Evolutionary conservation across 2,329 filamentous ascomycete genomes (phyloP).

Genomic region (Ophiostoma populinum): DNA sequence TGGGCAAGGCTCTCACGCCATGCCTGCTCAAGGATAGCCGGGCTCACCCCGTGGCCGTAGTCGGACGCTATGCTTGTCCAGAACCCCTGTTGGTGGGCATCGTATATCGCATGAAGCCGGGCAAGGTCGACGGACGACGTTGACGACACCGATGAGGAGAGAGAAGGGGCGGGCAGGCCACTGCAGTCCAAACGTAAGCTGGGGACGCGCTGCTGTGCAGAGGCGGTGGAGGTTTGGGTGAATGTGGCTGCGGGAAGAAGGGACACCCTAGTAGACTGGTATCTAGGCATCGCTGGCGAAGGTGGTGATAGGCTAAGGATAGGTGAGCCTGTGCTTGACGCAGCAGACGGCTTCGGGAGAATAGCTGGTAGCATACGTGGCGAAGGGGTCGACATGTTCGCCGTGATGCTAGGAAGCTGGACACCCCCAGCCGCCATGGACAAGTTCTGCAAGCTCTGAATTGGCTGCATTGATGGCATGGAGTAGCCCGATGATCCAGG

Average conservation of each 20-base stretch:
- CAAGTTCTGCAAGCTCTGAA: no score
- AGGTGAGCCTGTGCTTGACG: no score
- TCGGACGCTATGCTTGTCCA: constrained; percentile 57
- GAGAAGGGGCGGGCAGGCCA: constrained; percentile 22
- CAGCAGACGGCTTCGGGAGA: constrained; percentile 54
- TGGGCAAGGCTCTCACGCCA: constrained; percentile 29
- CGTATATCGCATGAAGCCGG: constrained; percentile 53
- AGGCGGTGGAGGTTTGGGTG: constrained; percentile 13
- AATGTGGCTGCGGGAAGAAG: constrained; percentile 26
- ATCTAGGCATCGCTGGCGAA: no score
- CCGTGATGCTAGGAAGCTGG: constrained; percentile 34
- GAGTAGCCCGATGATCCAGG: background rate
- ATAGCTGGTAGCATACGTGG: constrained; percentile 38
- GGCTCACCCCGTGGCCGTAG: constrained; percentile 47
- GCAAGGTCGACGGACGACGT: constrained; percentile 39
- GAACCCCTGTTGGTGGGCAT: constrained; percentile 51
- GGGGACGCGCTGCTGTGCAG: constrained; percentile 16
- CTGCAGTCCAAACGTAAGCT: constrained; percentile 43
- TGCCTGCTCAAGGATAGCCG: constrained; percentile 50
- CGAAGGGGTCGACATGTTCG: constrained; percentile 19
- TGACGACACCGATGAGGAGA: constrained; percentile 16
- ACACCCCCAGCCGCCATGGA: no score
- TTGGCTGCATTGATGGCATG: constrained; percentile 13
- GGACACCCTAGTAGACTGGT: constrained; percentile 27
- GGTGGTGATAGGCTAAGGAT: no score